Evolutionary conservation across 495 filamentous ascomycete genomes (phyloP), one percentile per base, ranked within the genome.

Genomic region (Penicillium arizonense): DNA sequence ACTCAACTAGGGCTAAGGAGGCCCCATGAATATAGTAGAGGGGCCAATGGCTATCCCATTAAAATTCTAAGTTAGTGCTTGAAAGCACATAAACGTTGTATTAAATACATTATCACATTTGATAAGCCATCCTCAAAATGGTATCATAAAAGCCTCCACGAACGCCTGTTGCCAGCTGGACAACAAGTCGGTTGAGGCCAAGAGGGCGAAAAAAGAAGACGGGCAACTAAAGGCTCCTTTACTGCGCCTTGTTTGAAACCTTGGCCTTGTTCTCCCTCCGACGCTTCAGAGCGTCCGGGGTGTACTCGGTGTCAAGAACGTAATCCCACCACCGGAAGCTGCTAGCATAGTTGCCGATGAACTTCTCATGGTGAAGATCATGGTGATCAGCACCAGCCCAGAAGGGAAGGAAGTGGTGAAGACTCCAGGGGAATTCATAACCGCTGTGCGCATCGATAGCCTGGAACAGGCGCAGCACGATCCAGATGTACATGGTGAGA

Each of bases 281-380:
- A 57, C 80, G 82, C 82, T 91, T 91, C 39, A 87, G 78, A 8
- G 94, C 89, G 68, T 94, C 94, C 4, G 89, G 85, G 34, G 88
- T 89, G 57, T 90, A 88, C 77, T 98, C 92, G 45, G 94, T 98
- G 71, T 97, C 91, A 49, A 97, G 81, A 55, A 87, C 57, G 68
- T 88, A 94, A 72, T 98, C 94, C 94, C 95, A 97, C 95, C 95
- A 98, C 64, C 95, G 83, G 83, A 98, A 98, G 76, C 90, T 95
- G 68, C 91, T 96, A 21, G 93, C 80, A 69, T 96, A 98, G 76
- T 98, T 98, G 47, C 94, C 94, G 60, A 97, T 89, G 78, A 98
- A 98, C 54, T 87, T 84, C 78, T 98, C 94, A 72, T 98, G 94
- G 72, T 98, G 94, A 24, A 89, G 76, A 66, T 98, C 94, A 72